Percentiles rank a stretch among this genome's conserved stretches.
Evolutionary conservation across 305 asterid genomes (phyloP).

Genomic region (Vinca major): DNA sequence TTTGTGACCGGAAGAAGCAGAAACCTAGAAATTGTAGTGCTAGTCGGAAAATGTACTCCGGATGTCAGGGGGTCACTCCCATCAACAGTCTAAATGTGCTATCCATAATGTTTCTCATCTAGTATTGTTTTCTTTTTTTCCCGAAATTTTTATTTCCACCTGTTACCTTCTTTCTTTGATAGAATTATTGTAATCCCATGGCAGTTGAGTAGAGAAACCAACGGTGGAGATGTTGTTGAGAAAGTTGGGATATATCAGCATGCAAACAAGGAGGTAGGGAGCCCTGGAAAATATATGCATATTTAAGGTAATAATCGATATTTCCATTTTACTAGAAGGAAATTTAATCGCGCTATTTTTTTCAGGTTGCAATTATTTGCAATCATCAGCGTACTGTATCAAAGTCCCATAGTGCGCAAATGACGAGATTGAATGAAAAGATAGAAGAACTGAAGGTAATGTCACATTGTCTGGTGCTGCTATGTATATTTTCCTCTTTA

Average conservation of each 20-base stretch:
- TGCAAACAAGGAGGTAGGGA: conserved; percentile 89
- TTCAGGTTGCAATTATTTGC: conserved; percentile 94
- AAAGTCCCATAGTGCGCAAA: conserved; percentile 79
- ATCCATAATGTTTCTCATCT: too few species aligned
- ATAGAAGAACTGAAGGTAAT: conserved; percentile 78
- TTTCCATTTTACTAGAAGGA: neutral
- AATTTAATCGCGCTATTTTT: conserved; percentile 5
- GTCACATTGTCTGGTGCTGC: neutral
- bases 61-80: too few species aligned
- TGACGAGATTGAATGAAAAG: conserved; percentile 68
- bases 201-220: conserved; percentile 65
- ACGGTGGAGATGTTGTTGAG: conserved; percentile 55
- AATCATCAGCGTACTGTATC: conserved; percentile 95
- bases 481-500: neutral
- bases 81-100: too few species aligned
- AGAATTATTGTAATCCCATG: conserved; percentile 18
- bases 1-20: too few species aligned
- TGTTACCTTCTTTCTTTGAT: neutral
- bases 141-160: neutral
- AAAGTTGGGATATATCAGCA: conserved; percentile 57
- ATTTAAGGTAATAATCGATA: neutral
- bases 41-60: too few species aligned
- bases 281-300: conserved; percentile 10
- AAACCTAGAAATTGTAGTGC: too few species aligned
- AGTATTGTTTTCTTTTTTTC: neutral